Conservation (phyloP, 441 rosid species). For the Erodium texanum region DNA sequence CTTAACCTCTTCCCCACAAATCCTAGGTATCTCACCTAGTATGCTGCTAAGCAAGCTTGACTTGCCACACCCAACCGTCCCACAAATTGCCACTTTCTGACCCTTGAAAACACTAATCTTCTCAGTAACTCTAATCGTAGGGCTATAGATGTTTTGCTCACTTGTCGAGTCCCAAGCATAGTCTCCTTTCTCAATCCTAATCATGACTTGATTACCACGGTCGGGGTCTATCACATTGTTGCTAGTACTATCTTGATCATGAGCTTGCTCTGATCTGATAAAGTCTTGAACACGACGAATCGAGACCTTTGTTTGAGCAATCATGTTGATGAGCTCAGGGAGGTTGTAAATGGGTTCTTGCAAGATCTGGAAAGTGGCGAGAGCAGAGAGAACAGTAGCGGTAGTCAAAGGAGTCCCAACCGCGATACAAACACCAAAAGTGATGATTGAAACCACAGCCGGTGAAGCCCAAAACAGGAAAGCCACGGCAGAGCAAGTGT, state of each 20-base stretch:
- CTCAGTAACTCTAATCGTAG: constrained; percentile 31
- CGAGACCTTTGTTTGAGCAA: constrained; percentile 57
- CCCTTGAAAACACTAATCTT: constrained; percentile 38
- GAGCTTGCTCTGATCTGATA: constrained; percentile 38
- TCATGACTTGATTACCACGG: constrained; percentile 18
- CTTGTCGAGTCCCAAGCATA: constrained; percentile 40
- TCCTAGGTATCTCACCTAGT: constrained; percentile 75
- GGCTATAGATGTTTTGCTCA: constrained; percentile 20
- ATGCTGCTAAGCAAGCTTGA: constrained; percentile 74
- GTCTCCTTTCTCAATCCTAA: constrained; percentile 39
- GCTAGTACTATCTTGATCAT: constrained; percentile 20
- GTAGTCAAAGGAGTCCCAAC: constrained; percentile 35
- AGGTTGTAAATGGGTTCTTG: constrained; percentile 62
- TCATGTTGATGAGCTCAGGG: constrained; percentile 58
- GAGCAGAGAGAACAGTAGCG: constrained; percentile 50
- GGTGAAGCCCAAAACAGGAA: constrained; percentile 62
- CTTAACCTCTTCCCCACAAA: constrained; percentile 60
- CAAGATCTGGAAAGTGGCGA: constrained; percentile 59
- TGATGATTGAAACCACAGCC: constrained; percentile 41
- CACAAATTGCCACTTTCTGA: constrained; percentile 81
- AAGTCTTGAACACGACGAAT: constrained; percentile 41
- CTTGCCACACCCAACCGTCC: constrained; percentile 86
- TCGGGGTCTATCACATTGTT: constrained; percentile 10
- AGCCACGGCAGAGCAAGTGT: constrained; percentile 41
- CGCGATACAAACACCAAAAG: constrained; percentile 46